Evolutionary conservation across 306 rosid genomes (phyloP), one percentile per base, ranked within the genome.

Genomic region (Dryas octopetala): DNA sequence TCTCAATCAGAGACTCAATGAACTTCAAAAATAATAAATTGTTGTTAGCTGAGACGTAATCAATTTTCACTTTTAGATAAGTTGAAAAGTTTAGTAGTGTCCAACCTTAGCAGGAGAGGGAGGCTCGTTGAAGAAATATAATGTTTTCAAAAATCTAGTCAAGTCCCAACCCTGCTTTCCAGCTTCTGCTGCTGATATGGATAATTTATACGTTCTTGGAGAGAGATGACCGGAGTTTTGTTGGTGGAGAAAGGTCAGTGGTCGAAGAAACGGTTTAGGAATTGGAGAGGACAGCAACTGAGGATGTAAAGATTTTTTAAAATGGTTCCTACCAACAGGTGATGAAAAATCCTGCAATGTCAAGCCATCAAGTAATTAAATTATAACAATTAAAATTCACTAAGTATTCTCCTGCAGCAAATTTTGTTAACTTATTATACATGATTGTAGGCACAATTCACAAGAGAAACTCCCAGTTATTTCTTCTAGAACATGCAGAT

Each of bases 51-150:
- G 50, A 70, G 68, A 71, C 74, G 76, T 17, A 6, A 70, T 82
- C 68, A 4, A 5, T 8, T 64, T 59, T 51, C n/a, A 41, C 9
- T 23, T 15, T 46, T 16, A 62, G 38, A 59, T 47, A 52, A 45
- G 32, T 28, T 0, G 11, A 68, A 78, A 75, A 60, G 41, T 78
- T 44, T 71, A 58, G 43, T 11, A 17, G 52, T 51, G 19, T 57
- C 80, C 63, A 60, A 93, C 98, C 98, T 93, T 93, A 69, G 87
- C 83, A 68, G 96, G 97, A 80, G 97, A 88, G 52, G 97, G 97
- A 4, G 89, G 89, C 64, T 85, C 94, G 66, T 91, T 89, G 83
- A 93, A 93, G 78, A 91, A 93, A 65, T 76, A 91, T 7, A 93
- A 17, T 4, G 97, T 91, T 88, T 85, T 86, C 28, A 91, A 71